Evolutionary conservation across 2,329 filamentous ascomycete genomes (phyloP).

Genomic region (Cladosporium oxysporum): DNA sequence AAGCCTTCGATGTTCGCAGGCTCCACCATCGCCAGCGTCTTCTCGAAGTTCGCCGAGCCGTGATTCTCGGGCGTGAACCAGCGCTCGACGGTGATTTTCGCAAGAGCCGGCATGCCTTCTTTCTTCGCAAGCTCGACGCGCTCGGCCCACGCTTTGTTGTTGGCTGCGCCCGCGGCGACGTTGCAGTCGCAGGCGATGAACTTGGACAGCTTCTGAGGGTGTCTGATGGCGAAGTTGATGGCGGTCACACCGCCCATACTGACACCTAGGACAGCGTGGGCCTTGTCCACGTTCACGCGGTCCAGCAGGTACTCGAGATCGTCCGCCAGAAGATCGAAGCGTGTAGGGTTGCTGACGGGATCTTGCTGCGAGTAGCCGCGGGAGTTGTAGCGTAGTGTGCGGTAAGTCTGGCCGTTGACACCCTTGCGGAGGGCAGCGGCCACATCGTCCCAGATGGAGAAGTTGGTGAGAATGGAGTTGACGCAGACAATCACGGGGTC

Average conservation of each 20-base stretch:
- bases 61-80: constrained; percentile 72
- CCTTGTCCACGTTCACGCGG: constrained; percentile 66
- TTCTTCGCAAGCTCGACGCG: constrained; percentile 63
- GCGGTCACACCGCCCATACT: constrained; percentile 79
- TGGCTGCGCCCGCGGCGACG: constrained; percentile 67
- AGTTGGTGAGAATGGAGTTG: constrained; percentile 78
- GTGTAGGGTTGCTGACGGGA: constrained; percentile 45
- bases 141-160: constrained; percentile 77
- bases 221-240: constrained; percentile 69
- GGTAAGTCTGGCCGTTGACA: constrained; percentile 61
- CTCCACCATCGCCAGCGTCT: constrained; percentile 69
- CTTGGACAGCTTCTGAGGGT: constrained; percentile 59
- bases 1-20: constrained; percentile 71
- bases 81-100: constrained; percentile 68
- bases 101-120: constrained; percentile 53
- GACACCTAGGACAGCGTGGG: constrained; percentile 71
- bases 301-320: constrained; percentile 69
- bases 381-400: constrained; percentile 74
- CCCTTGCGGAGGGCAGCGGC: constrained; percentile 59
- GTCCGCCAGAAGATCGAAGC: constrained; percentile 65
- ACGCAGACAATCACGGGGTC: constrained; percentile 74
- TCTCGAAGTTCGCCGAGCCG: constrained; percentile 56
- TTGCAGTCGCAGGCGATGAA: constrained; percentile 82
- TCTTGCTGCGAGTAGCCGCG: constrained; percentile 63
- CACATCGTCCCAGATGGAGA: constrained; percentile 79